Conservation (phyloP, 148 eudicot genomes). For the Bassia scoparia region DNA sequence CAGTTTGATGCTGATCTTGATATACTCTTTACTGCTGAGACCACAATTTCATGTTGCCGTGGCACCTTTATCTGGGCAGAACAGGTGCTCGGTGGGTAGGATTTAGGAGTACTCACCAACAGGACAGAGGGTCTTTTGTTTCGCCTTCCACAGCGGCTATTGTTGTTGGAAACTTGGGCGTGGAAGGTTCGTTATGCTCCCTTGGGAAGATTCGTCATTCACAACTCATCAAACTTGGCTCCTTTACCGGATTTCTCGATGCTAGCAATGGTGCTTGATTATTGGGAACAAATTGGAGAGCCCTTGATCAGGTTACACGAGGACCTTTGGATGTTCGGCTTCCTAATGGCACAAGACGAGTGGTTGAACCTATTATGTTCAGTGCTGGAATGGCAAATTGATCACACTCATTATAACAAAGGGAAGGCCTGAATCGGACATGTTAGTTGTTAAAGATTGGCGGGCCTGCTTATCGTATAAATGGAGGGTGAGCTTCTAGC, state of each 20-base stretch:
- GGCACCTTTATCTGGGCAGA: slow-evolving; percentile 93
- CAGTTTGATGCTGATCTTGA: slow-evolving; percentile 54
- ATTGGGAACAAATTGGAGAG: slow-evolving; percentile 91
- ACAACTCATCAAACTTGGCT: slow-evolving; percentile 73
- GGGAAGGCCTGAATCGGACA: slow-evolving; percentile 78
- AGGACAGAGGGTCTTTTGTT: slow-evolving; percentile 83
- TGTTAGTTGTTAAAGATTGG: slow-evolving; percentile 92
- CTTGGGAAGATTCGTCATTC: slow-evolving; percentile 87
- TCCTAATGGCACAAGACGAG: slow-evolving; percentile 77
- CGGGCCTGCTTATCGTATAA: slow-evolving; percentile 86
- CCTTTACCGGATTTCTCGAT: slow-evolving; percentile 73
- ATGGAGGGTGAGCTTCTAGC: slow-evolving; percentile 99
- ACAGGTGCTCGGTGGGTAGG: slow-evolving; percentile 92
- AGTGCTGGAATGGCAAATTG: slow-evolving; percentile 92
- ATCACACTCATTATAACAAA: slow-evolving; percentile 65
- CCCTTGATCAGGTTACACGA: slow-evolving; percentile 86
- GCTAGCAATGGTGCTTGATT: slow-evolving; percentile 93
- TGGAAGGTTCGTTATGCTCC: slow-evolving; percentile 78
- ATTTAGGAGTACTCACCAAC: slow-evolving; percentile 91
- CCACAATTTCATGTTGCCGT: slow-evolving; percentile 96
- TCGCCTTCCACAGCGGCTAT: slow-evolving; percentile 89
- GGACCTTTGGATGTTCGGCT: slow-evolving; percentile 91
- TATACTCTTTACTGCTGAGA: slow-evolving; percentile 83
- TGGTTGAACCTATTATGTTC: slow-evolving; percentile 96
- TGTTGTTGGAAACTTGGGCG: slow-evolving; percentile 85